phyloP scores from a whole-genome alignment of 805 yeast genomes.

The Torulaspora indica region DNA sequence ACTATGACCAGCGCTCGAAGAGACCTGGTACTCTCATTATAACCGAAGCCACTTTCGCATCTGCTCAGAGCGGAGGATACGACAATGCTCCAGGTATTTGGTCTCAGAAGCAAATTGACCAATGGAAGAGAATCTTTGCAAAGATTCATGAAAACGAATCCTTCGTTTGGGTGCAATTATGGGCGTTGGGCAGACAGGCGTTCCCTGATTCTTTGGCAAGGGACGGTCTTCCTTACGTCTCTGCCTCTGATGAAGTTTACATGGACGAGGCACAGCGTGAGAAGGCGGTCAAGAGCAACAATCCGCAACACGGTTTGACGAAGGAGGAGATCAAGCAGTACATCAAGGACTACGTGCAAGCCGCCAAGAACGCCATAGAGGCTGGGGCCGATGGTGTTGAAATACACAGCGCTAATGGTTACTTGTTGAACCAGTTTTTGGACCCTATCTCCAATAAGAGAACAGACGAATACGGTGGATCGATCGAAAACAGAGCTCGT shows the following conservation, averaged over 20 bases:
- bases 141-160: conserved; percentile 49
- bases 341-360: conserved; percentile 40
- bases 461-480: conserved; percentile 52
- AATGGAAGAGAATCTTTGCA: conserved; percentile 47
- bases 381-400: conserved; percentile 55
- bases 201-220: conserved; percentile 36
- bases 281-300: conserved; percentile 34
- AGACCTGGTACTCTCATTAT: conserved; percentile 53
- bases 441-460: conserved; percentile 42
- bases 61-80: conserved; percentile 40
- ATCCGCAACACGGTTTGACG: conserved; percentile 30
- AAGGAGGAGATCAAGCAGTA: conserved; percentile 39
- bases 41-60: conserved; percentile 52
- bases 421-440: conserved; percentile 51
- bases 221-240: conserved; percentile 37
- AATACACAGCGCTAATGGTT: conserved; percentile 65
- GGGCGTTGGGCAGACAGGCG: conserved; percentile 45
- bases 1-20: conserved; percentile 51
- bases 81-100: conserved; percentile 46
- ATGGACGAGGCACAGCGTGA: conserved; percentile 34
- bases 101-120: conserved; percentile 41
- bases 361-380: conserved; percentile 39
- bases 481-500: conserved; percentile 45
- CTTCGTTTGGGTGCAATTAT: conserved; percentile 44
- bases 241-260: conserved; percentile 39